Evolutionary conservation across 1,139 yeast genomes (phyloP).

Genomic region (Yamadazyma dushanensis): DNA sequence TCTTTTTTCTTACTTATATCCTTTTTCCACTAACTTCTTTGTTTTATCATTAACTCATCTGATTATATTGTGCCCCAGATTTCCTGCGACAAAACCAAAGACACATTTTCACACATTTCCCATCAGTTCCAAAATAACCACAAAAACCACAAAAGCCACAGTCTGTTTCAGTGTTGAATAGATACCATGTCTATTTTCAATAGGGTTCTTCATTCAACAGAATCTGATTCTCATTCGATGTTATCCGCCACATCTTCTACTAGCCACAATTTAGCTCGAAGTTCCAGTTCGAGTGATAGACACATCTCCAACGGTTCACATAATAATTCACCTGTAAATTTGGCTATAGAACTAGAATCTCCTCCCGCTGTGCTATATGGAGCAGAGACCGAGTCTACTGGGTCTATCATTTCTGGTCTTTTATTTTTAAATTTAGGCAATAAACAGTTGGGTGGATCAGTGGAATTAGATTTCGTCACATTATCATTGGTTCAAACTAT

Average conservation of each 20-base stretch:
- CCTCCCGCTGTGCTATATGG: constrained; percentile 92
- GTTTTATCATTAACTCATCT: too few relatives aligned
- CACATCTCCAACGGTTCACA: background rate
- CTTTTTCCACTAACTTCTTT: too few relatives aligned
- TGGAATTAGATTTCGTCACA: constrained; percentile 54
- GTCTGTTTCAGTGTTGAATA: too few relatives aligned
- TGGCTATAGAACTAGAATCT: constrained; percentile 72
- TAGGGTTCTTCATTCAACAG: constrained; percentile 5
- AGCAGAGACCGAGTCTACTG: constrained; percentile 71
- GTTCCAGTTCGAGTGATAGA: background rate
- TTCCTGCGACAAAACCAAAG: too few relatives aligned
- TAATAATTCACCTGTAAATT: constrained; percentile 17
- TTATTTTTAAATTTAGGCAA: constrained; percentile 28
- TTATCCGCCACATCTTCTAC: background rate
- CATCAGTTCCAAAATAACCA: too few relatives aligned
- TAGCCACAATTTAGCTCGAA: background rate
- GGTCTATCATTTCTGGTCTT: constrained; percentile 82
- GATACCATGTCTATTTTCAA: constrained; percentile 5
- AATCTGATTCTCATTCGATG: too few relatives aligned
- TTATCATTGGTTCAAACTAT: constrained; percentile 71
- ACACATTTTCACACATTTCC: too few relatives aligned
- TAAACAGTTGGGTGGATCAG: constrained; percentile 19
- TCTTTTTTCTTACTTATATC: too few relatives aligned
- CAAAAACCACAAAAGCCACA: too few relatives aligned
- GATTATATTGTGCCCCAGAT: too few relatives aligned